Base-by-base conservation (phyloP, 495 filamentous ascomycete species). In the Daldinia decipiens region DNA sequence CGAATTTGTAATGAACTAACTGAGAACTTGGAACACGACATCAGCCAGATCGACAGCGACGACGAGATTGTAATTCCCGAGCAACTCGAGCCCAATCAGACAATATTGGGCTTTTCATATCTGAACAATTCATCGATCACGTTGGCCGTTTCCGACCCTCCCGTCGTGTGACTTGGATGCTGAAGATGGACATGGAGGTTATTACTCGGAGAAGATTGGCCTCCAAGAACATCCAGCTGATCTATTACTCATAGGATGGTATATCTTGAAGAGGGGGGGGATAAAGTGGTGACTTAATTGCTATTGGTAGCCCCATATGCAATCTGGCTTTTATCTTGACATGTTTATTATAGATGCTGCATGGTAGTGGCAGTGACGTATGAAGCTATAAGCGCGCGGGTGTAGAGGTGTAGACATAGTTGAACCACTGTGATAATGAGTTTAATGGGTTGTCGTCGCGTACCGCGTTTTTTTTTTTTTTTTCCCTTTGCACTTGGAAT, bases 261-360 rank as follows among this genome's bases (percentile, higher is more conserved):
- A 17, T 53, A 27, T 53, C 50, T 53, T 31, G 21, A 29, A 31
- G 24, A 13, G 50, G 50, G 24, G 24, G 29, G 21, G 26, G 15
- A 27, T 13, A 54, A 40, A 26, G 40, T 32, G 12, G 38, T 40
- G n/a, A 54, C 27, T 13, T 15, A 27, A 27, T 62, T 26, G 31
- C 55, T 31, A 72, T 72, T 72, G 70, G 70, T 68, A 72, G 70
- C 70, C 70, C 68, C 70, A 65, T 55, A 57, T 72, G 67, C 11
- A 15, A 60, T 43, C 24, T 52, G 56, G 50, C 32, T 66, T 52
- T 43, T 34, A 59, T 66, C 19, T 58, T 32, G 31, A 66, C 40
- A 53, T 59, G 45, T 66, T 55, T 43, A 66, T 21, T 31, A 54
- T 64, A 40, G 55, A 59, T 58, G n/a, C 26, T 52, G 55, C 26